Evolutionary conservation across 257 asterid species (phyloP).

Genomic region (Cruciata laevipes): DNA sequence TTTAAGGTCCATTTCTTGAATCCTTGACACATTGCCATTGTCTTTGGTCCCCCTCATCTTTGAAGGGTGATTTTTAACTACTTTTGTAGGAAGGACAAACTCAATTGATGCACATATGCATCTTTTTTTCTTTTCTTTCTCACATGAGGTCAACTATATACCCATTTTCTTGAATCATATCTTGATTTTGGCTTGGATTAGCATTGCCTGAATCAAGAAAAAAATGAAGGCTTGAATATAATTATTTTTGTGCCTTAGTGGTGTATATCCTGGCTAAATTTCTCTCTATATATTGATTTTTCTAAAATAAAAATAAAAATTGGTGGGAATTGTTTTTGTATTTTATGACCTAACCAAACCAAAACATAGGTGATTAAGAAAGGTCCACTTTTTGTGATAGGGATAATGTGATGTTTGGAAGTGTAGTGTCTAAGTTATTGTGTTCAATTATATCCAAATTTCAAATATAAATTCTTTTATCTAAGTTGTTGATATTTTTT

Average conservation of each 20-base stretch:
- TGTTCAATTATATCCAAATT: too few relatives aligned
- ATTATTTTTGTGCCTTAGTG: not conserved
- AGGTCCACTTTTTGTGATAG: not conserved
- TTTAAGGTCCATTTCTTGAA: not conserved
- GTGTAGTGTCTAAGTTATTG: conserved; percentile 6
- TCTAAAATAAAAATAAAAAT: not conserved
- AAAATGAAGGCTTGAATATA: not conserved
- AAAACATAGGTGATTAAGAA: not conserved
- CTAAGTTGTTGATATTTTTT: too few relatives aligned
- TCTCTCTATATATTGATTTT: too few relatives aligned
- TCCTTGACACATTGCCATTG: not conserved
- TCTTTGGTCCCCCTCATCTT: conserved; percentile 2
- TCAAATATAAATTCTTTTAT: too few relatives aligned
- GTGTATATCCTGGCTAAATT: too few relatives aligned
- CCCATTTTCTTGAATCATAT: not conserved
- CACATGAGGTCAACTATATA: not conserved
- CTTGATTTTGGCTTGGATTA: not conserved
- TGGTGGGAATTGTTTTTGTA: not conserved
- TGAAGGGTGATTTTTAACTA: not conserved
- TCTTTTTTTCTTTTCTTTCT: not conserved
- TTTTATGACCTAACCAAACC: too few relatives aligned
- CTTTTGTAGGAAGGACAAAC: not conserved
- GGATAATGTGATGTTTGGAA: not conserved
- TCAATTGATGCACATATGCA: not conserved
- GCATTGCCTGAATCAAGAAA: not conserved